A percentile compares a stretch with the other conserved stretches of the same genome.
Evolutionary conservation across 352 stramenopile genomes (phyloP).

Genomic region (Globisporangium takayamanum): DNA sequence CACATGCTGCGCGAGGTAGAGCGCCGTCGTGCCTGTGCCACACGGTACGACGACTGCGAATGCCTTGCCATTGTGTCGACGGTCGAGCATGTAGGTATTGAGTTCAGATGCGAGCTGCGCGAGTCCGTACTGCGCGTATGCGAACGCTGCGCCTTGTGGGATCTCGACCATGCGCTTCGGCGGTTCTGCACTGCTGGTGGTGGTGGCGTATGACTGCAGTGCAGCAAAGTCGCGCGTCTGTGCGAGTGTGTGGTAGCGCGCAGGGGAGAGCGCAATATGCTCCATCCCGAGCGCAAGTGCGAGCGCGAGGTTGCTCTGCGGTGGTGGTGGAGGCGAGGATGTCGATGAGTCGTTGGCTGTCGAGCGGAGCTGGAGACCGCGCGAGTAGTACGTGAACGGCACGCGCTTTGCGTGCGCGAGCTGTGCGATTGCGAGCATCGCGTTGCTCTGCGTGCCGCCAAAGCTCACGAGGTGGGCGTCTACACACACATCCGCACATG

Average conservation of each 20-base stretch:
- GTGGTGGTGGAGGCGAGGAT: neutral
- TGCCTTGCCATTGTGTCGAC: conserved; percentile 9
- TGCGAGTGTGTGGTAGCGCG: conserved; percentile 42
- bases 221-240: conserved; percentile 31
- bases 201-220: conserved; percentile 5
- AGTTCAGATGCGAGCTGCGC: conserved; percentile 57
- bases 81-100: conserved; percentile 42
- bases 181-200: neutral
- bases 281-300: conserved; percentile 56
- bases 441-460: conserved; percentile 79
- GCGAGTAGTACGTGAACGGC: conserved; percentile 85
- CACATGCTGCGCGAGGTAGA: conserved; percentile 76
- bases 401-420: conserved; percentile 58
- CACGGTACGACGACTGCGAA: conserved; percentile 69
- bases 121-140: conserved; percentile 51
- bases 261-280: conserved; percentile 38
- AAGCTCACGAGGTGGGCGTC: conserved; percentile 66
- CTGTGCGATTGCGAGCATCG: conserved; percentile 81
- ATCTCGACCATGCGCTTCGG: conserved; percentile 29
- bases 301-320: conserved; percentile 33
- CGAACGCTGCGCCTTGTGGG: conserved; percentile 65
- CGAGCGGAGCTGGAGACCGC: conserved; percentile 19
- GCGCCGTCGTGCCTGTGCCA: conserved; percentile 70
- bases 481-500: neutral
- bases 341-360: neutral